A percentile compares a stretch with the other conserved stretches of the same genome.
Conservation (phyloP, 306 rosid genomes). For the Dicorynia guianensis region DNA sequence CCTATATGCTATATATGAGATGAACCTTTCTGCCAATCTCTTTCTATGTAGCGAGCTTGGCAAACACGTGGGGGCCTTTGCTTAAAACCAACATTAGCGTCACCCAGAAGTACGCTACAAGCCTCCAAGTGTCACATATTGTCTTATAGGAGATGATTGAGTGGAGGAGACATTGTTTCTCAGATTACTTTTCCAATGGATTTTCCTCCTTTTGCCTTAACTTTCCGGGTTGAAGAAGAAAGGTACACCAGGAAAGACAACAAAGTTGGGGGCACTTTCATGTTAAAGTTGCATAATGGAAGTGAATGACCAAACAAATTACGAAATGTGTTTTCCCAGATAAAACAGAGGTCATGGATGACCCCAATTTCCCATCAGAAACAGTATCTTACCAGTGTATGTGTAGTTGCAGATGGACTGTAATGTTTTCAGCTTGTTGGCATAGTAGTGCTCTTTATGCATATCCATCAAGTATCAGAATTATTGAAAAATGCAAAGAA, state of each 20-base stretch:
- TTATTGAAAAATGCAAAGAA: not conserved
- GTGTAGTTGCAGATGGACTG: slow-evolving; percentile 20
- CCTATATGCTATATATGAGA: slow-evolving; percentile 16
- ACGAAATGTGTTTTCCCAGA: slow-evolving; percentile 17
- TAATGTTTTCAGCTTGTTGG: slow-evolving; percentile 15
- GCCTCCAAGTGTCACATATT: slow-evolving; percentile 33
- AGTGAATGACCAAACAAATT: slow-evolving; percentile 10
- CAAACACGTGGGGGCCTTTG: slow-evolving; percentile 48
- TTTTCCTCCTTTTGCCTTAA: slow-evolving; percentile 25
- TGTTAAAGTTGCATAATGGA: slow-evolving; percentile 25
- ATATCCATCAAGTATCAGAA: not conserved
- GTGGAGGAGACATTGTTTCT: slow-evolving; percentile 21
- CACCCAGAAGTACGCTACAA: slow-evolving; percentile 19
- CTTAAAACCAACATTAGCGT: slow-evolving; percentile 17
- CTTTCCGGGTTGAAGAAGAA: slow-evolving; percentile 20
- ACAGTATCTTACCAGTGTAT: slow-evolving; percentile 17
- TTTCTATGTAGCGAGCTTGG: slow-evolving; percentile 36
- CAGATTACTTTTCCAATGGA: slow-evolving; percentile 7
- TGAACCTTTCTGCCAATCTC: slow-evolving; percentile 40
- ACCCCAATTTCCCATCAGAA: slow-evolving; percentile 49
- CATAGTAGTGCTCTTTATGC: slow-evolving; percentile 12
- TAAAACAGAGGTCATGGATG: slow-evolving; percentile 28
- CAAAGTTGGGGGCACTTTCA: slow-evolving; percentile 46
- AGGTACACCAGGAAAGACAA: not conserved
- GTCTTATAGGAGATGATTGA: slow-evolving; percentile 21